phyloP scores from a whole-genome alignment of 2,329 filamentous ascomycete genomes.

The Hypoxylon sp. region DNA sequence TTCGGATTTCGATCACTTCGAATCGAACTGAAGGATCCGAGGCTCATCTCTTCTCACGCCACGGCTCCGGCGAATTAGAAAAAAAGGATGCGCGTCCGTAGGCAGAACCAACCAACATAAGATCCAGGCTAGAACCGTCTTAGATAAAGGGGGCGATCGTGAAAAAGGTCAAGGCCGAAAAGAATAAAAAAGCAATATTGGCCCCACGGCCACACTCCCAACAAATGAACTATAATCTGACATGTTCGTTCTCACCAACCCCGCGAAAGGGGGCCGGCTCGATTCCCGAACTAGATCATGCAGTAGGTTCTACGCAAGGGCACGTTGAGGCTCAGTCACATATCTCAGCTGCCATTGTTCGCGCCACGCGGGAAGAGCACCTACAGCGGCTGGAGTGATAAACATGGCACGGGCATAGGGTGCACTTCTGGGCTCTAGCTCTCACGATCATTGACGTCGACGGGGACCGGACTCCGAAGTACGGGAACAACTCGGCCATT shows the following conservation, averaged over 20 bases:
- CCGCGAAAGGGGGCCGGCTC: slow-evolving; percentile 20
- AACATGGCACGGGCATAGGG: slow-evolving; percentile 3
- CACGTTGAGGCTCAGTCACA: slow-evolving; percentile 33
- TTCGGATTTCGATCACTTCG: slow-evolving; percentile 3
- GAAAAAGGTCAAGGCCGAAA: slow-evolving; percentile 2
- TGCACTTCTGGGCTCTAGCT: no score
- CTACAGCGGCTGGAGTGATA: no score
- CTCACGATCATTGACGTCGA: no score
- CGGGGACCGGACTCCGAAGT: slow-evolving; percentile 1
- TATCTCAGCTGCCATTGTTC: slow-evolving; percentile 7
- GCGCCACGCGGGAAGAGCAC: no score
- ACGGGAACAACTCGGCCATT: slow-evolving; percentile 1
- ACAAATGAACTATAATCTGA: slow-evolving; percentile 25
- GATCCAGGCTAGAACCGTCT: no score
- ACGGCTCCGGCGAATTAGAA: slow-evolving; percentile 6
- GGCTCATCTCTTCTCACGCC: slow-evolving; percentile 10
- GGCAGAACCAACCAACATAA: neutral
- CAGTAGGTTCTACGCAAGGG: slow-evolving; percentile 30
- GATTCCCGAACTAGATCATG: slow-evolving; percentile 29
- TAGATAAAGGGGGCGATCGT: slow-evolving; percentile 8
- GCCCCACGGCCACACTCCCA: no score
- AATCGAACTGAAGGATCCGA: slow-evolving; percentile 1
- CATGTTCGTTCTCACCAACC: slow-evolving; percentile 19
- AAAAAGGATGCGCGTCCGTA: slow-evolving; percentile 2
- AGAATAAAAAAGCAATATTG: slow-evolving; percentile 9